Base-by-base conservation (phyloP, 108 stramenopile species). In the Cyclotella sp. region DNA sequence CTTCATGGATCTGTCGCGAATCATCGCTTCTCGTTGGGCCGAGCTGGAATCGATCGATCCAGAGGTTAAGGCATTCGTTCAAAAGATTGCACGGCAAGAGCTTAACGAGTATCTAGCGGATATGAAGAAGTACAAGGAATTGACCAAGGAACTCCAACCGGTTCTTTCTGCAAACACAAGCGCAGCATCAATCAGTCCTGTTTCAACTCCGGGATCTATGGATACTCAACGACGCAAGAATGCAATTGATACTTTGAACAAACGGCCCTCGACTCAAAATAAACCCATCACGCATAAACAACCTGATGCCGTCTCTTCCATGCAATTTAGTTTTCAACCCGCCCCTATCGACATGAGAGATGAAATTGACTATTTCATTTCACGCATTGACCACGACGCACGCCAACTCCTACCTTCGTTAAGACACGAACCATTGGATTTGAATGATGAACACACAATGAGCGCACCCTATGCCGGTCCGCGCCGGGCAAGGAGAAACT, bases 1-100 rank as follows among this genome's bases (percentile, higher is more conserved):
- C 12, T 94, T 94, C 72, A 78, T 84, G 11, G 93, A 94, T 27
- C 79, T 94, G 65, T 91, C 93, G 1, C 69, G 83, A 15, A 58
- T 78, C 19, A 89, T 94, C 47, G 88, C 88, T 7, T 62, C 75
- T 12, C 85, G 83, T 40, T 94, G 93, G 93, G 82, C 82, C 19
- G 22, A 69, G 47, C 62, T 83, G 26, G 82, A 74, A 21, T 41
- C 43, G 10, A 57, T 65, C 9, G 82, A 83, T 70, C 82, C 76
- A 12, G 82, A 77, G 7, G 63, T 74, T 9, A 83, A 83, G 62
- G 19, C 19, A 7, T 83, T 70, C 21, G 76, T 77, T 7, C 68
- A 72, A 9, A 72, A 49, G 53, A 27, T 83, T 26, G 82, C 82
- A 14, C 64, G 68, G 72, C 53, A 52, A 26, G 72, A 83, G 61